A percentile compares a stretch with the other conserved stretches of the same genome.
These are phyloP conservation scores for Xanthoceras sorbifolium DNA, from an alignment of 345 rosid species.

Conservation along the genomic window DNA sequence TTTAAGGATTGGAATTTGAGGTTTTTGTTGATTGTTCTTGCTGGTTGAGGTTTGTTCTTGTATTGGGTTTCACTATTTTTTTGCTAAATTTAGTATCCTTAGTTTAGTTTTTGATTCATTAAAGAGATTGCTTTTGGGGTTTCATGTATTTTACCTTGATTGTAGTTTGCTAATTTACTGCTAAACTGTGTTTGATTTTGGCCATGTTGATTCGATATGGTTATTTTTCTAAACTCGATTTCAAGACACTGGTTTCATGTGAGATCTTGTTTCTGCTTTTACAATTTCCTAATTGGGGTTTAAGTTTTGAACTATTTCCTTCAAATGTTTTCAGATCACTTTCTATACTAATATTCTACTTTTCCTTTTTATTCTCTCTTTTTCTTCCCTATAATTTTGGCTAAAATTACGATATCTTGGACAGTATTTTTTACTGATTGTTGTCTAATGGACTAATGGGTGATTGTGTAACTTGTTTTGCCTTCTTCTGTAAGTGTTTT, in stretches of 20 bases:
- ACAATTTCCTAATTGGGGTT: not conserved
- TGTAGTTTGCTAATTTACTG: not conserved
- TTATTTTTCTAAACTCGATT: not conserved
- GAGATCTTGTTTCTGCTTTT: not conserved
- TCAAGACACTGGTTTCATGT: not conserved
- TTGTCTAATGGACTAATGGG: not conserved
- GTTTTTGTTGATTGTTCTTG: not conserved
- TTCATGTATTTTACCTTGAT: not conserved
- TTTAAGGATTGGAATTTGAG: not conserved
- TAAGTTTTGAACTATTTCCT: not conserved
- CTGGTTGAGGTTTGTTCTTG: constrained; percentile 2
- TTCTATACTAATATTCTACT: too few species aligned
- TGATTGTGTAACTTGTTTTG: not conserved
- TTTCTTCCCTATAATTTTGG: not conserved
- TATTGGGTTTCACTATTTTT: not conserved
- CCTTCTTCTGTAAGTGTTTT: not conserved
- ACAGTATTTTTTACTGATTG: not conserved
- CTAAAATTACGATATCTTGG: not conserved
- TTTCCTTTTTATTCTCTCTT: too few species aligned
- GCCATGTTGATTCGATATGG: not conserved
- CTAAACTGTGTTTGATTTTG: constrained; percentile 1
- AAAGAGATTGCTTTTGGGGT: not conserved
- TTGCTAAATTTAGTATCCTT: not conserved
- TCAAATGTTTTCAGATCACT: too few species aligned
- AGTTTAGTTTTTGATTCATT: not conserved